Evolutionary conservation across 2,329 filamentous ascomycete genomes (phyloP).

Genomic region (Cucurbitaria berberidis): DNA sequence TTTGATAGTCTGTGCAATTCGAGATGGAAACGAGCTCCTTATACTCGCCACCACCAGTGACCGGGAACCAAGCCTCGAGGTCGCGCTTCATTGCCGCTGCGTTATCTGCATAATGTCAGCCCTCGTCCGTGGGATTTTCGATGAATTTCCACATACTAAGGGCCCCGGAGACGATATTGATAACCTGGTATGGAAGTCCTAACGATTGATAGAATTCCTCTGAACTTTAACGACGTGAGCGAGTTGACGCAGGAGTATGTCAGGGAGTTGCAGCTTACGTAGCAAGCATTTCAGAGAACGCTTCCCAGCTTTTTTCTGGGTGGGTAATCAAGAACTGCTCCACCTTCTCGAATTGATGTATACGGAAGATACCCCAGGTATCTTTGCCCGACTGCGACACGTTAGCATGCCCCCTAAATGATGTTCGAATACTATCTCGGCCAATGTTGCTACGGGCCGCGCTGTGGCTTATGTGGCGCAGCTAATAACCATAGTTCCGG

Average conservation of each 20-base stretch:
- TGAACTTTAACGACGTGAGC: no score
- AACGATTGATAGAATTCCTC: slow-evolving; percentile 96
- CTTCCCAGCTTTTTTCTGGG: slow-evolving; percentile 84
- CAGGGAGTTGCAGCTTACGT: no score
- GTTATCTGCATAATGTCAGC: slow-evolving; percentile 35
- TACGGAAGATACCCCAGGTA: slow-evolving; percentile 97
- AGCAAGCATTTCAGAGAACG: slow-evolving; percentile 90
- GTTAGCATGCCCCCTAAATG: no score
- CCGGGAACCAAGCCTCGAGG: slow-evolving; percentile 79
- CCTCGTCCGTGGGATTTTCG: not conserved
- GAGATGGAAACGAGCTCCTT: slow-evolving; percentile 98
- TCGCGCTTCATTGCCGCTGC: slow-evolving; percentile 83
- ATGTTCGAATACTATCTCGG: no score
- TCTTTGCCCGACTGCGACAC: no score
- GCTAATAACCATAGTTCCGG: no score
- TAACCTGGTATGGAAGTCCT: slow-evolving; percentile 86
- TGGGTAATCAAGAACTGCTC: slow-evolving; percentile 63
- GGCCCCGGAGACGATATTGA: slow-evolving; percentile 94
- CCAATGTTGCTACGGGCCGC: no score
- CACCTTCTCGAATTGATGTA: slow-evolving; percentile 90
- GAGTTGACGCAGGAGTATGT: no score
- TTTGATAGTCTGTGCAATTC: slow-evolving; percentile 98
- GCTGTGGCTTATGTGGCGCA: no score
- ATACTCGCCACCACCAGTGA: slow-evolving; percentile 77
- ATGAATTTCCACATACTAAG: slow-evolving; percentile 59